These are phyloP conservation scores for Limtongia smithiae DNA, from an alignment of 805 yeast genomes.

Conservation along the genomic window DNA sequence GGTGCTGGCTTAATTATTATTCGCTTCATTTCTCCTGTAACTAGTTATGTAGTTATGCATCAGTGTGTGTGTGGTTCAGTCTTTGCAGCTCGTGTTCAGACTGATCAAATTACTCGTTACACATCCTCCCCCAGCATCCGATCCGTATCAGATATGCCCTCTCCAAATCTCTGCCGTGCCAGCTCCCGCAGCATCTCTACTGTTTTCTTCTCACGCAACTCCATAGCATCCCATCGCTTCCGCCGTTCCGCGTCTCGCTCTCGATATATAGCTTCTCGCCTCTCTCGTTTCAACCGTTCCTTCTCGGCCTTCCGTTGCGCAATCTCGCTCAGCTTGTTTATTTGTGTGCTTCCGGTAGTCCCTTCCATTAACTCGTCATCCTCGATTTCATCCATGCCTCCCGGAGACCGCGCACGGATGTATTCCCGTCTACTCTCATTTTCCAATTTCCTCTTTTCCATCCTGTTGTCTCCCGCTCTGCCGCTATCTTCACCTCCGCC, in stretches of 20 bases:
- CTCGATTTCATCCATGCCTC: slow-evolving; percentile 21
- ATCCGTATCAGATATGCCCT: no score
- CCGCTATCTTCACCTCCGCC: slow-evolving; percentile 11
- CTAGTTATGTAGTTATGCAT: no score
- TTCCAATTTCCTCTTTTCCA: slow-evolving; percentile 18
- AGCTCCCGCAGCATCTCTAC: slow-evolving; percentile 23
- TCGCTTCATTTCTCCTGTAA: no score
- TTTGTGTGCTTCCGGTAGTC: not conserved
- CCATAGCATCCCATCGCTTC: slow-evolving; percentile 23
- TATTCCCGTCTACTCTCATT: slow-evolving; percentile 20
- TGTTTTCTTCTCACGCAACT: slow-evolving; percentile 22
- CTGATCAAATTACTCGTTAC: no score
- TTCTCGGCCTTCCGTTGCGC: slow-evolving; percentile 19
- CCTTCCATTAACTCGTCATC: slow-evolving; percentile 22
- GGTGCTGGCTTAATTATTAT: no score
- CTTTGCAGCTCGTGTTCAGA: no score
- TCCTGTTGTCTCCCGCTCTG: slow-evolving; percentile 9
- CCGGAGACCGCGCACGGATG: slow-evolving; percentile 13
- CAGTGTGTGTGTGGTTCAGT: no score
- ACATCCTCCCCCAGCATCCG: no score
- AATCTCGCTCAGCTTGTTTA: slow-evolving; percentile 15
- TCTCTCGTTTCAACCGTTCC: slow-evolving; percentile 16
- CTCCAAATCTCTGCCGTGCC: slow-evolving; percentile 24
- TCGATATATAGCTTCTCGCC: slow-evolving; percentile 16
- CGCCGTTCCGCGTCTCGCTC: slow-evolving; percentile 27